Evolutionary conservation across 495 filamentous ascomycete genomes (phyloP).

Genomic region (Viridothelium virens): DNA sequence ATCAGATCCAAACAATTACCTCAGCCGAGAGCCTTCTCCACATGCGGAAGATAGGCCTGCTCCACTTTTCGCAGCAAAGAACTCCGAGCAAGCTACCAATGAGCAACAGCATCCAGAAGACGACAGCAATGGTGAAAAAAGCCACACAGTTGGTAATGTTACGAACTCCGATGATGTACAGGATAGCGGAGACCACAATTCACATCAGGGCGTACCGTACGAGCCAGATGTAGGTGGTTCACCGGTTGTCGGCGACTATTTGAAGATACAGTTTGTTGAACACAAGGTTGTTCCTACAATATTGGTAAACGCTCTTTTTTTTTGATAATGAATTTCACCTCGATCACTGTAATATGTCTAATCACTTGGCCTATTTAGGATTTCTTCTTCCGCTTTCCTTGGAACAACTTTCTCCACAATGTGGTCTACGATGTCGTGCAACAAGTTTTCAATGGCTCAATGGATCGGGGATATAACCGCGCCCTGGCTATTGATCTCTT

Average conservation of each 20-base stretch:
- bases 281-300: slow-evolving; percentile 93
- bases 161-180: neutral
- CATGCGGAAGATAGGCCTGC: slow-evolving; percentile 61
- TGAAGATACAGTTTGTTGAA: slow-evolving; percentile 96
- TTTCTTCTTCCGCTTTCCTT: slow-evolving; percentile 98
- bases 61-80: slow-evolving; percentile 50
- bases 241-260: slow-evolving; percentile 93
- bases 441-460: slow-evolving; percentile 97
- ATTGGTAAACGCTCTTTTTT: slow-evolving; percentile 51
- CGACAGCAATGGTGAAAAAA: neutral
- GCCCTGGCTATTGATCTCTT: slow-evolving; percentile 86
- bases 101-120: neutral
- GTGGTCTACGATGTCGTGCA: slow-evolving; percentile 99
- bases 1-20: slow-evolving; percentile 18
- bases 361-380: slow-evolving; percentile 42
- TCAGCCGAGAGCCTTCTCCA: slow-evolving; percentile 38
- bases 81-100: neutral
- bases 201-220: slow-evolving; percentile 29
- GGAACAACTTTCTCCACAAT: slow-evolving; percentile 99
- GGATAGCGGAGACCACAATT: neutral
- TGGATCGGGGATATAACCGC: slow-evolving; percentile 92
- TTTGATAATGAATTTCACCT: neutral
- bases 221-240: slow-evolving; percentile 59
- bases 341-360: slow-evolving; percentile 7
- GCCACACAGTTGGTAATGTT: neutral